Evolutionary conservation across 306 rosid genomes (phyloP), one percentile per base, ranked within the genome.

Genomic region (Pachyrhizus erosus): DNA sequence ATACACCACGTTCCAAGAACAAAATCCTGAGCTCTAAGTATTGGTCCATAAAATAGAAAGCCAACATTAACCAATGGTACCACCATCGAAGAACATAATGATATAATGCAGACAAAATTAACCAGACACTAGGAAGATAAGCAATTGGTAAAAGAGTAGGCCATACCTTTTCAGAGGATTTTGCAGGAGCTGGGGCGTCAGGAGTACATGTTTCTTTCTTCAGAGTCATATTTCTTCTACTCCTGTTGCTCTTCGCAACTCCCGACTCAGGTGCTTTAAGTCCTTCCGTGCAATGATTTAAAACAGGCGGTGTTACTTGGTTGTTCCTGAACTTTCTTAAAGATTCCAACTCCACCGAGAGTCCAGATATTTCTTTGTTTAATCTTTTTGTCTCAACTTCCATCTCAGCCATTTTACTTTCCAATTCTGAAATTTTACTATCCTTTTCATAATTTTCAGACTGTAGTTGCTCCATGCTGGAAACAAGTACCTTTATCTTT

Each of bases 371-470:
- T 83, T 92, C 93, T 34, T 80, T 88, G 67, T 82, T 96, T 69
- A 92, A 87, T 76, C 82, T 90, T 67, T 73, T 88, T 23, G 88
- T 82, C 45, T 91, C 97, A 27, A 83, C 78, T 72, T 88, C 94
- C 94, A 73, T 85, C 71, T 49, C 72, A 39, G 83, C 79, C 80
- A 90, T 78, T 86, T 88, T 79, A 75, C 87, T 84, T 79, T 81
- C 80, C 34, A 96, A 84, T 66, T 37, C 73, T 49, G 78, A 79
- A 78, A 91, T 88, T 62, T 58, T 84, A 57, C 83, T 89, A 80
- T 93, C 97, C 81, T 92, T 96, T 46, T 88, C 87, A 23, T 2
- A 68, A 73, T 84, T 89, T 21, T 86, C 87, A 40, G 91, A 92
- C 83, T 90, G 88, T 42, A 92, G 86, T 52, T 84, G 89, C 80